Evolutionary conservation across 2,329 filamentous ascomycete genomes (phyloP).

Genomic region (Scortechinia acanthostroma): DNA sequence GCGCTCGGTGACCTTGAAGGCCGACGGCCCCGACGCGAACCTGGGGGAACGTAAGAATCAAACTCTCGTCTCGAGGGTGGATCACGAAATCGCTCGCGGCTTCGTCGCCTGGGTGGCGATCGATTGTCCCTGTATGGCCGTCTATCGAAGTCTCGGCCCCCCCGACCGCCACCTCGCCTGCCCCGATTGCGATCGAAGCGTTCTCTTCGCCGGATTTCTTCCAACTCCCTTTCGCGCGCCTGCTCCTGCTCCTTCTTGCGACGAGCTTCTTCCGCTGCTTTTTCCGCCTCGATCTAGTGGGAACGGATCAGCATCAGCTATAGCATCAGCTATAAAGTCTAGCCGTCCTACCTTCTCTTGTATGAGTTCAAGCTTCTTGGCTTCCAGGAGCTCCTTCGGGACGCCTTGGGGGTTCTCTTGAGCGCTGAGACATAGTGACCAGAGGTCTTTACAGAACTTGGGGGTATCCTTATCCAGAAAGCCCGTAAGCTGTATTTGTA

Average conservation of each 20-base stretch:
- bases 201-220: constrained; percentile 61
- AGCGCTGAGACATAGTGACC: constrained; percentile 84
- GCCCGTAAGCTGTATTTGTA: constrained; percentile 89
- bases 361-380: constrained; percentile 89
- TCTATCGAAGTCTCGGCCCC: constrained; percentile 30
- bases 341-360: constrained; percentile 74
- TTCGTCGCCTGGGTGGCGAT: not conserved
- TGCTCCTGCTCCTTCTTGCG: constrained; percentile 66
- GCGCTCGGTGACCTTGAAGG: not conserved
- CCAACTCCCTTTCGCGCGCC: constrained; percentile 64
- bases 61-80: not conserved
- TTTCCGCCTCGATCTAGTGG: constrained; percentile 70
- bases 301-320: not conserved
- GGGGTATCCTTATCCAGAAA: constrained; percentile 91
- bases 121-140: not conserved
- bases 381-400: constrained; percentile 86
- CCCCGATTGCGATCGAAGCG: constrained; percentile 41
- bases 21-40: not conserved
- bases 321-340: constrained; percentile 4
- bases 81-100: not conserved
- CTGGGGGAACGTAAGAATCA: not conserved
- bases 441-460: constrained; percentile 85
- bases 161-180: constrained; percentile 37
- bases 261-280: constrained; percentile 69
- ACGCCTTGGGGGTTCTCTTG: constrained; percentile 84